phyloP scores from a whole-genome alignment of 148 eudicot genomes.

The Limonium bicolor region DNA sequence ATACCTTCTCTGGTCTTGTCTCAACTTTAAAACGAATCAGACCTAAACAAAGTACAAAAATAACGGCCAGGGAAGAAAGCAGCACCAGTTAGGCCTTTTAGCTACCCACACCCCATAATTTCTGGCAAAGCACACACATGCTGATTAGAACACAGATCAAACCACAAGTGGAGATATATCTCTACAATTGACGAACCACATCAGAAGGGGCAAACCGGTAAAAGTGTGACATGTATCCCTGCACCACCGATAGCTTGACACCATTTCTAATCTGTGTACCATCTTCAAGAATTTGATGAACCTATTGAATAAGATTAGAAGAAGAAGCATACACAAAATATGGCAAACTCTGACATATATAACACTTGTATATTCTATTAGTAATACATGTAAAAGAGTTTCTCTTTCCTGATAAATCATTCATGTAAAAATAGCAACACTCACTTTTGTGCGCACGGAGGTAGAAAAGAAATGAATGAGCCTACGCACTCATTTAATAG shows the following conservation, averaged over 20 bases:
- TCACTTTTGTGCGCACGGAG: too few relatives aligned
- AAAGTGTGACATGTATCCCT: constrained; percentile 80
- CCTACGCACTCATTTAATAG: too few relatives aligned
- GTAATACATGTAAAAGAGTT: too few relatives aligned
- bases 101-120: constrained; percentile 93
- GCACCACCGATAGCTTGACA: constrained; percentile 79
- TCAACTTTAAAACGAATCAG: constrained; percentile 82
- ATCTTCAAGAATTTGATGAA: constrained; percentile 55
- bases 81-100: constrained; percentile 68
- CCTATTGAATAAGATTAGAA: background rate
- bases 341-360: background rate
- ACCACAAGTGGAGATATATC: background rate
- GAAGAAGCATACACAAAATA: background rate
- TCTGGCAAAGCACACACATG: constrained; percentile 38
- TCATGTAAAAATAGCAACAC: too few relatives aligned
- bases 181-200: background rate
- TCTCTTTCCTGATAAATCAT: too few relatives aligned
- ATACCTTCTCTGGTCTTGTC: constrained; percentile 98
- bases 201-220: constrained; percentile 46
- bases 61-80: constrained; percentile 49
- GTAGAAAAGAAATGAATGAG: too few relatives aligned
- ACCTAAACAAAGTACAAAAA: constrained; percentile 70
- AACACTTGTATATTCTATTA: too few relatives aligned
- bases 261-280: constrained; percentile 42
- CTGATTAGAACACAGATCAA: background rate